Evolutionary conservation across 2,329 filamentous ascomycete genomes (phyloP).

Genomic region (Beauveria sp.): DNA sequence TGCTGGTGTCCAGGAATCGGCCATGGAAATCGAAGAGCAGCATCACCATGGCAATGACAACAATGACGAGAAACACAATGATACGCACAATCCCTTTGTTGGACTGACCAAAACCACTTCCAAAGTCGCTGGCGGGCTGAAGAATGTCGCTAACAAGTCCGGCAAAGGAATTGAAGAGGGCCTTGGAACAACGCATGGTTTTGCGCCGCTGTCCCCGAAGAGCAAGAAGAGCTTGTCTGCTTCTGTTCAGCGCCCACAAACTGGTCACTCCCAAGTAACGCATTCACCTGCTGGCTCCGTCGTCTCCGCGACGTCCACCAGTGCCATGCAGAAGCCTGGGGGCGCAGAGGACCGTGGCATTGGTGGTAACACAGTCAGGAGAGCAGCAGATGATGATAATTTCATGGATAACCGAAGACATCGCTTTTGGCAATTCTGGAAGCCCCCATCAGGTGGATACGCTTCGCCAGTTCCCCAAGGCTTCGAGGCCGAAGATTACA

Average conservation of each 20-base stretch:
- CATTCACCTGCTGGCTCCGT: constrained; percentile 30
- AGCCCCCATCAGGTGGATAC: constrained; percentile 53
- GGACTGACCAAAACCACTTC: not conserved
- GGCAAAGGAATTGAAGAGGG: constrained; percentile 43
- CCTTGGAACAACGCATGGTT: constrained; percentile 49
- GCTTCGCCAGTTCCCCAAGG: constrained; percentile 54
- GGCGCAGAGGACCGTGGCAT: constrained; percentile 7
- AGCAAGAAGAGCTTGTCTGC: constrained; percentile 12
- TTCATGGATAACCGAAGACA: constrained; percentile 39
- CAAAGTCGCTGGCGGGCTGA: not conserved
- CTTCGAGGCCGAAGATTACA: constrained; percentile 31
- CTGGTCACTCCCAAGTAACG: constrained; percentile 26
- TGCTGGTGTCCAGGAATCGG: constrained; percentile 35
- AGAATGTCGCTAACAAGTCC: constrained; percentile 24
- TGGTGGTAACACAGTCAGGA: constrained; percentile 45
- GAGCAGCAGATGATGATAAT: constrained; percentile 38
- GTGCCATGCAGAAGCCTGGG: constrained; percentile 14
- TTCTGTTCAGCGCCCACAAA: constrained; percentile 12
- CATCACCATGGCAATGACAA: constrained; percentile 16
- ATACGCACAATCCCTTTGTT: constrained; percentile 12
- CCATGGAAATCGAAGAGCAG: constrained; percentile 14
- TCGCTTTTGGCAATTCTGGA: constrained; percentile 59
- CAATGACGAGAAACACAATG: constrained; percentile 20
- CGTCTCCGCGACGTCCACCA: constrained; percentile 32
- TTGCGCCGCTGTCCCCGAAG: constrained; percentile 24